phyloP scores from a whole-genome alignment of 306 rosid species.

The Pyrus bretschneideri region DNA sequence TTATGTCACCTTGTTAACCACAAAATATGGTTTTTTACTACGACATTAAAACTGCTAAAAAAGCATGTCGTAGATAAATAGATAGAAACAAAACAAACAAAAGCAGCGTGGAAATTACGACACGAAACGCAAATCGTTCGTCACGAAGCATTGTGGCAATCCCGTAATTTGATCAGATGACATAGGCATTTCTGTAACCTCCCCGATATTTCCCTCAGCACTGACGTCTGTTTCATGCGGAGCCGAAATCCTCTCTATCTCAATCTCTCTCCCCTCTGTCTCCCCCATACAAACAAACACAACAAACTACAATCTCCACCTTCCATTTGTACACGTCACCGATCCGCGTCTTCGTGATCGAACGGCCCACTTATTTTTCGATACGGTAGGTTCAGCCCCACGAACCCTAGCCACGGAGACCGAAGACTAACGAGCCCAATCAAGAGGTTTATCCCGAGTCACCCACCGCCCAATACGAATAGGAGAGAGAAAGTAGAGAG shows the following conservation, averaged over 20 bases:
- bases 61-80: neutral
- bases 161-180: slow-evolving; percentile 2
- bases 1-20: neutral
- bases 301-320: slow-evolving; percentile 43
- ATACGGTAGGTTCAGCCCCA: slow-evolving; percentile 22
- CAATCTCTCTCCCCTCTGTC: slow-evolving; percentile 19
- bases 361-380: slow-evolving; percentile 21
- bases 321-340: slow-evolving; percentile 37
- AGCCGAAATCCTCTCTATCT: slow-evolving; percentile 23
- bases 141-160: slow-evolving; percentile 6
- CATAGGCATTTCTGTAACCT: neutral
- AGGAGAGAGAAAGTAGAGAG: slow-evolving; percentile 23
- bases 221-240: slow-evolving; percentile 40
- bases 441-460: slow-evolving; percentile 55
- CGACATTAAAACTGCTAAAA: neutral
- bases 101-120: neutral
- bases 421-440: slow-evolving; percentile 17
- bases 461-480: slow-evolving; percentile 27
- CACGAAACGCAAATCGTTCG: neutral
- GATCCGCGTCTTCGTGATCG: slow-evolving; percentile 37
- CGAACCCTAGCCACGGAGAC: slow-evolving; percentile 51
- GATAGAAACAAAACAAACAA: neutral
- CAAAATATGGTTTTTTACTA: neutral
- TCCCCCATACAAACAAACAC: slow-evolving; percentile 63
- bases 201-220: slow-evolving; percentile 21